phyloP scores from a whole-genome alignment of 768 basidiomycete genomes.

The Goffeauzyma gilvescens region DNA sequence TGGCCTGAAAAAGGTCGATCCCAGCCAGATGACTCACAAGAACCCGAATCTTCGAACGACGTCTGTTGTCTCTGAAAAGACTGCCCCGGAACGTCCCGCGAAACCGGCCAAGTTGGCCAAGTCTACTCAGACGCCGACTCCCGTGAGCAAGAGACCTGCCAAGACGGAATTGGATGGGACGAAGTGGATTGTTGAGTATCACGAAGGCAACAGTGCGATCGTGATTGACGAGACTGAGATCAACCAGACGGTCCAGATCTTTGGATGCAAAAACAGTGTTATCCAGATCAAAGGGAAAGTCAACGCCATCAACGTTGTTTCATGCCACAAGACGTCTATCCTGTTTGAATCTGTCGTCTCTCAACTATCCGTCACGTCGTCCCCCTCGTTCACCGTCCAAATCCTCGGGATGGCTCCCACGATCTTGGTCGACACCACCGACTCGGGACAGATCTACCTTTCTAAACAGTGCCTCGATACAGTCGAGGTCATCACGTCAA shows the following conservation, averaged over 20 bases:
- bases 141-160: conserved; percentile 75
- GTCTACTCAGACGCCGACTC: conserved; percentile 35
- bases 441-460: conserved; percentile 85
- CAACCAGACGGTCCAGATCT: conserved; percentile 71
- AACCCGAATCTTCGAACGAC: conserved; percentile 62
- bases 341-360: conserved; percentile 88
- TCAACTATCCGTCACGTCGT: conserved; percentile 66
- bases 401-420: conserved; percentile 78
- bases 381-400: conserved; percentile 82
- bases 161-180: conserved; percentile 77
- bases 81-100: conserved; percentile 34
- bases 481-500: conserved; percentile 77
- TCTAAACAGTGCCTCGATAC: conserved; percentile 53
- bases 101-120: conserved; percentile 71
- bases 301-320: conserved; percentile 87
- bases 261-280: conserved; percentile 68
- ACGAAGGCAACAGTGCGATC: conserved; percentile 53
- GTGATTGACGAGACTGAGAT: conserved; percentile 58
- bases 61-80: conserved; percentile 36
- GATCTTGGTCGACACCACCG: conserved; percentile 81
- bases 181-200: conserved; percentile 86
- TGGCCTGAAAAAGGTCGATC: conserved; percentile 78
- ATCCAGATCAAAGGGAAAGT: conserved; percentile 79
- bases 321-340: conserved; percentile 69
- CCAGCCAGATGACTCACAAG: conserved; percentile 97